A percentile compares a stretch with the other conserved stretches of the same genome.
Evolutionary conservation across 305 asterid species (phyloP).

Genomic region (Stenogyne calaminthoides): DNA sequence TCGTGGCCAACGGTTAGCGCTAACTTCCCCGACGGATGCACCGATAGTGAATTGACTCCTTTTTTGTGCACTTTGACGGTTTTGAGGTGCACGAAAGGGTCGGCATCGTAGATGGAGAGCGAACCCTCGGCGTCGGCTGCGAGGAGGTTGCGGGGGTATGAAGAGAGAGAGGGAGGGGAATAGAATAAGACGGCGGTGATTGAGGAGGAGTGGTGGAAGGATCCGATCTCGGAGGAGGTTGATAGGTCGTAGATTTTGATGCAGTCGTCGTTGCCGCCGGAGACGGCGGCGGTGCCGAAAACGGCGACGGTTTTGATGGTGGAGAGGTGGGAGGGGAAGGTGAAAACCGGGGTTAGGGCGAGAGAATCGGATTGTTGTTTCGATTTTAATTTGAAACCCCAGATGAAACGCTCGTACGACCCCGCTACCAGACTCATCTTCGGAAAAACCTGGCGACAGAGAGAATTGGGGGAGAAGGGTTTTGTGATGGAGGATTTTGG

Average conservation of each 20-base stretch:
- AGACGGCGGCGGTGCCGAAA: conserved; percentile 68
- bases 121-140: conserved; percentile 68
- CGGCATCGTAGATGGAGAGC: conserved; percentile 71
- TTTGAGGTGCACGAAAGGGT: conserved; percentile 80
- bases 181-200: conserved; percentile 67
- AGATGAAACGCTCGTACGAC: conserved; percentile 79
- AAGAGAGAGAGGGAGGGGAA: conserved; percentile 55
- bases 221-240: conserved; percentile 71
- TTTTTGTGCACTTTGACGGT: conserved; percentile 65
- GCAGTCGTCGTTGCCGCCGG: conserved; percentile 88
- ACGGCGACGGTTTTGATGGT: conserved; percentile 85
- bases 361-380: conserved; percentile 35
- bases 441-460: not conserved
- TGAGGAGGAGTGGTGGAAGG: conserved; percentile 64
- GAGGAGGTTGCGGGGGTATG: conserved; percentile 79
- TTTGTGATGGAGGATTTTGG: not conserved
- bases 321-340: conserved; percentile 85
- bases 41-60: conserved; percentile 59
- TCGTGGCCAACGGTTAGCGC: conserved; percentile 80
- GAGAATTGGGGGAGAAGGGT: conserved; percentile 9
- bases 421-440: conserved; percentile 81
- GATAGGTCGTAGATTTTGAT: conserved; percentile 86
- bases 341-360: conserved; percentile 54
- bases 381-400: conserved; percentile 71
- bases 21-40: conserved; percentile 80